Base-by-base conservation (phyloP, 2,329 filamentous ascomycete genomes). In the Monilinia vaccinii-corymbosi region DNA sequence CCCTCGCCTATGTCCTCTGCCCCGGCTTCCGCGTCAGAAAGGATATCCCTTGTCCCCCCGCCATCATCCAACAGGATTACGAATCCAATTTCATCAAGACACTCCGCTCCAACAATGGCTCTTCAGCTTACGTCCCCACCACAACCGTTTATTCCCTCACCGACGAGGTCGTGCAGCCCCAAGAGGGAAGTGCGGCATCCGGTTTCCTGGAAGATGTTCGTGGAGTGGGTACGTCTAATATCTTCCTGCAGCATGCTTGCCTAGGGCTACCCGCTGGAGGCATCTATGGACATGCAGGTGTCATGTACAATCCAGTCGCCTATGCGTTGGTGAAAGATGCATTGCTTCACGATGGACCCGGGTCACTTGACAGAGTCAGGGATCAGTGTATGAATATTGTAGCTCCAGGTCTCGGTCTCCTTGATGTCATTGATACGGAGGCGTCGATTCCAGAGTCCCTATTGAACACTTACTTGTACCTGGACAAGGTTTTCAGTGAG, bases 91-190 rank as follows among this genome's bases (percentile, higher is more conserved):
- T 75, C 67, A 71, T 81, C 61, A 64, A 61, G 5, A 72, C 71
- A 0, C 68, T 82, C 4, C 73, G 78, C 14, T 63, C 62, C 10
- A 70, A 76, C 48, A 75, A 73, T 28, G 80, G 80, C 0, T 78
- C 79, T 56, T 77, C 76, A 1, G 78, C 78, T 5, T 82, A 80
- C 63, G 78, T 83, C 0, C 79, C 79, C 0, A 83, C 79, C 0
- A 83, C 81, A 0, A 79, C 74, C 0, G 71, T 83, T 49, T 82
- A 79, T 70, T 78, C 76, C 0, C 70, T 72, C 14, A 70, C 75
- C 31, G 79, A 83, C 62, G 76, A 82, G 64, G 73, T 83, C 55
- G 78, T 82, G 2, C 68, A 81, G 68, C 81, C 79, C 1, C 76
- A 80, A 68, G 65, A 65, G 32, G 80, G 78, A 4, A 70, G 69